phyloP scores from a whole-genome alignment of 2,329 filamentous ascomycete genomes.

The Rhytidhysteron rufulum region DNA sequence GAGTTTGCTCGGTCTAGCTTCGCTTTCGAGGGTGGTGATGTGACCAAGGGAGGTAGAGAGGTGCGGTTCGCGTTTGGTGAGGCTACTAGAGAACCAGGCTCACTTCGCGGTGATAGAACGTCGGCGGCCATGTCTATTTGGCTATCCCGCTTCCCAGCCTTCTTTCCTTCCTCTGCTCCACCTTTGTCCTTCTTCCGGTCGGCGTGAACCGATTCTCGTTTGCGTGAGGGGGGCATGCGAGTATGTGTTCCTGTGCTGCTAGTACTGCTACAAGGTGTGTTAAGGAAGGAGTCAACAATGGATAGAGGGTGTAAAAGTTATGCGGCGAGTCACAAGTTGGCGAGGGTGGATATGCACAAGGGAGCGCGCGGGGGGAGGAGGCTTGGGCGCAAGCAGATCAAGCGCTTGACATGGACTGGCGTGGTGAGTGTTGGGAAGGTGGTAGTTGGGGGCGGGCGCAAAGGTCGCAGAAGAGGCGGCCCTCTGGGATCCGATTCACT shows the following conservation, averaged over 20 bases:
- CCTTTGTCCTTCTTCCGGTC: conserved; percentile 20
- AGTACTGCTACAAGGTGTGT: too few relatives aligned
- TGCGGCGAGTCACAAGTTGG: conserved; percentile 1
- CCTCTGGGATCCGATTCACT: conserved; percentile 16
- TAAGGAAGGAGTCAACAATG: conserved; percentile 20
- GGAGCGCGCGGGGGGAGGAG: conserved; percentile 7
- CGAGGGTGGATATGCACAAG: conserved; percentile 1
- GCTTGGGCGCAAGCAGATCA: conserved; percentile 10
- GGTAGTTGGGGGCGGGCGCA: conserved; percentile 17
- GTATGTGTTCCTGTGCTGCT: conserved; percentile 10
- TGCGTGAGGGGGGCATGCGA: conserved; percentile 28
- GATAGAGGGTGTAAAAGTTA: conserved; percentile 6
- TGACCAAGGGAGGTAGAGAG: conserved; percentile 48
- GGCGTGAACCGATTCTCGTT: conserved; percentile 11
- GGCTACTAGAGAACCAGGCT: conserved; percentile 21
- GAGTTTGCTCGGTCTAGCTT: conserved; percentile 63
- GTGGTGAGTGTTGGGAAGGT: too few relatives aligned
- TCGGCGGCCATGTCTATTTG: conserved; percentile 34
- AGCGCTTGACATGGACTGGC: conserved; percentile 5
- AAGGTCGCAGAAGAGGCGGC: conserved; percentile 16
- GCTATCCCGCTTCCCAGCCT: conserved; percentile 18
- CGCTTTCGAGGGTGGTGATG: conserved; percentile 46
- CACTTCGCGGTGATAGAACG: conserved; percentile 32
- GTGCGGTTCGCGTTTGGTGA: conserved; percentile 36
- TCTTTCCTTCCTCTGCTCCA: conserved; percentile 25